Evolutionary conservation across 345 rosid species (phyloP).

Genomic region (Stellera chamaejasme): DNA sequence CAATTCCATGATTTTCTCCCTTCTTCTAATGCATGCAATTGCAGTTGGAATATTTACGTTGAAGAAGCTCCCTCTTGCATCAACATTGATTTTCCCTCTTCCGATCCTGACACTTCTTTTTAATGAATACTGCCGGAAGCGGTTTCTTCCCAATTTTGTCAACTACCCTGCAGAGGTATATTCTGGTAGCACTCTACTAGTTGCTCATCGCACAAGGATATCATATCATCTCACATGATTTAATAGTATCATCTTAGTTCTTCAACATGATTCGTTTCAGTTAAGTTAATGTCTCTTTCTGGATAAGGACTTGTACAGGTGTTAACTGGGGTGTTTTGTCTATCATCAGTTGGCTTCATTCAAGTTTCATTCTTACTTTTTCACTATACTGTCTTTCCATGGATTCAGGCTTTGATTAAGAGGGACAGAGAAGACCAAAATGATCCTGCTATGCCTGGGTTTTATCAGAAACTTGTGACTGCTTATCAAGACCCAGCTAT

Average conservation of each 20-base stretch:
- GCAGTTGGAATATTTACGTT: slow-evolving; percentile 74
- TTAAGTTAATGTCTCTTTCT: slow-evolving; percentile 2
- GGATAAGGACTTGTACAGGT: slow-evolving; percentile 7
- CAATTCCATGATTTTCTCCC: slow-evolving; percentile 80
- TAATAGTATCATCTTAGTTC: background rate
- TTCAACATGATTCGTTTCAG: background rate
- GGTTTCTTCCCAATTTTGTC: slow-evolving; percentile 74
- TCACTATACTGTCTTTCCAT: background rate
- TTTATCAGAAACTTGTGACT: slow-evolving; percentile 41
- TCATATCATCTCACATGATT: background rate
- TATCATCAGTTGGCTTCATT: too few species aligned
- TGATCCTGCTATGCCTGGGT: slow-evolving; percentile 50
- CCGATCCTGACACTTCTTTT: slow-evolving; percentile 80
- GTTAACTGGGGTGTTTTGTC: background rate
- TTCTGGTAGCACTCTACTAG: background rate
- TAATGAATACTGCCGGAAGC: slow-evolving; percentile 92
- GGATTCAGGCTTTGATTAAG: slow-evolving; percentile 52
- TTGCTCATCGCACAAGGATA: background rate
- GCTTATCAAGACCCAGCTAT: slow-evolving; percentile 84
- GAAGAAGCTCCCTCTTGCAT: slow-evolving; percentile 72
- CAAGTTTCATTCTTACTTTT: too few species aligned
- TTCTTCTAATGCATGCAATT: slow-evolving; percentile 85
- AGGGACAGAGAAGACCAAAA: slow-evolving; percentile 61
- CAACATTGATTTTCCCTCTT: slow-evolving; percentile 66
- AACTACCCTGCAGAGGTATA: slow-evolving; percentile 85